Percentiles rank a stretch among this genome's conserved stretches.
Conservation (phyloP, 176 grass and related monocot genomes). For the Paspalum vaginatum region DNA sequence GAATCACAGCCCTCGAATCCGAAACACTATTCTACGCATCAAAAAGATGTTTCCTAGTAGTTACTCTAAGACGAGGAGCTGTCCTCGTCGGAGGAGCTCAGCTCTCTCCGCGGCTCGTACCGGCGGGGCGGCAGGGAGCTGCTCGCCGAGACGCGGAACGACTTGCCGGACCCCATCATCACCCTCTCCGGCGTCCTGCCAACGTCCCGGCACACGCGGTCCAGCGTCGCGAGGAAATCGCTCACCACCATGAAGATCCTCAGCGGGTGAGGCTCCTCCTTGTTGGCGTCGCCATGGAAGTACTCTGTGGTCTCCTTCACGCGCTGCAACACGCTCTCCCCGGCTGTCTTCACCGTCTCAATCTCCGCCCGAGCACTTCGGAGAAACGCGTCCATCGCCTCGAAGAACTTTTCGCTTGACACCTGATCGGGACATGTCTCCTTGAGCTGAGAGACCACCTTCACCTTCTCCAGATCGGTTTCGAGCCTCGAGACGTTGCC, state of each 20-base stretch:
- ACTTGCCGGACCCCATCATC: slow-evolving; percentile 67
- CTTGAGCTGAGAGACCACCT: slow-evolving; percentile 52
- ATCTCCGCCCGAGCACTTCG: slow-evolving; percentile 47
- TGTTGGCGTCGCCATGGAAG: slow-evolving; percentile 61
- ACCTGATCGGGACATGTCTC: slow-evolving; percentile 44
- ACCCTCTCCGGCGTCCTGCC: slow-evolving; percentile 64
- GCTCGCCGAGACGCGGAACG: slow-evolving; percentile 49
- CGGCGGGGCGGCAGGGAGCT: slow-evolving; percentile 33
- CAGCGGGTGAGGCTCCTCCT: slow-evolving; percentile 58
- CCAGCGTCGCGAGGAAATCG: slow-evolving; percentile 65
- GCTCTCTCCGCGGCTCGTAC: slow-evolving; percentile 22
- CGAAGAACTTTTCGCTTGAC: slow-evolving; percentile 51
- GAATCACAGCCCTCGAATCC: slow-evolving; percentile 33
- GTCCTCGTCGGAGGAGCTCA: slow-evolving; percentile 56
- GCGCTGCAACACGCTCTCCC: slow-evolving; percentile 30
- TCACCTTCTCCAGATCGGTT: slow-evolving; percentile 61
- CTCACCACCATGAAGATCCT: slow-evolving; percentile 75
- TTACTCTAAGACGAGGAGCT: slow-evolving; percentile 52
- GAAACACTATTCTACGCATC: slow-evolving; percentile 32
- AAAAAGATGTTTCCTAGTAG: slow-evolving; percentile 14
- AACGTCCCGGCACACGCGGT: slow-evolving; percentile 69
- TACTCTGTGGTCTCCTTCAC: slow-evolving; percentile 73
- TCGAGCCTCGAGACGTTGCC: slow-evolving; percentile 53
- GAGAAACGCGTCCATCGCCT: slow-evolving; percentile 52
- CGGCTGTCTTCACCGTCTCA: slow-evolving; percentile 44